phyloP scores from a whole-genome alignment of 352 stramenopile genomes.

The Phytopythium cucurbitacearum region DNA sequence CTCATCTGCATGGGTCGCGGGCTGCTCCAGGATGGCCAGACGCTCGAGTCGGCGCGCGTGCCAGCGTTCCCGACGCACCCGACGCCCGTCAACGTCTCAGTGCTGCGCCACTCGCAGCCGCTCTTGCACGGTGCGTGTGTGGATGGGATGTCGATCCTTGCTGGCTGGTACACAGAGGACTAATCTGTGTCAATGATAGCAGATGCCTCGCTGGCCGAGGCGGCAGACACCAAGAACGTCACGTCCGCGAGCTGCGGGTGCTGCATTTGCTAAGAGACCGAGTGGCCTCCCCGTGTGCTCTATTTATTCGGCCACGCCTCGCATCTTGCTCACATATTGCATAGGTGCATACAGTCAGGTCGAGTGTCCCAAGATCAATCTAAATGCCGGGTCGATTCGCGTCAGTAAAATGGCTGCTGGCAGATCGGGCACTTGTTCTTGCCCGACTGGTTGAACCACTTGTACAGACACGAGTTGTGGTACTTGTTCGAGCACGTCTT shows the following conservation, averaged over 20 bases:
- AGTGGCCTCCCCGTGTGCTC: neutral
- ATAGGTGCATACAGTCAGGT: neutral
- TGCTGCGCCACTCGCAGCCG: slow-evolving; percentile 44
- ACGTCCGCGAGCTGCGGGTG: slow-evolving; percentile 59
- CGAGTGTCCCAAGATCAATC: neutral
- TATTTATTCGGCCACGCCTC: slow-evolving; percentile 6
- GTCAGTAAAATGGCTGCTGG: slow-evolving; percentile 85
- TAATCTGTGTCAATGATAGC: slow-evolving; percentile 10
- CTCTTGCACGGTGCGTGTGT: slow-evolving; percentile 20
- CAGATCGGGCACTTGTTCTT: slow-evolving; percentile 94
- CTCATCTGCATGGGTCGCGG: slow-evolving; percentile 95
- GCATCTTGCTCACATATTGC: slow-evolving; percentile 19
- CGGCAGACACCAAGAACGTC: slow-evolving; percentile 26
- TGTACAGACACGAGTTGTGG: slow-evolving; percentile 92
- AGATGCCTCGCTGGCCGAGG: slow-evolving; percentile 17
- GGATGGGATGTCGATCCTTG: neutral
- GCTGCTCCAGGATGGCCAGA: slow-evolving; percentile 88
- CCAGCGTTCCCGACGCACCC: slow-evolving; percentile 92
- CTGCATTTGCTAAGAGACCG: slow-evolving; percentile 35
- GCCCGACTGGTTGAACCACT: slow-evolving; percentile 92
- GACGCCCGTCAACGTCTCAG: slow-evolving; percentile 93
- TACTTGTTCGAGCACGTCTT: slow-evolving; percentile 93
- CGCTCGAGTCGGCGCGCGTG: slow-evolving; percentile 75
- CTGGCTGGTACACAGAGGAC: neutral
- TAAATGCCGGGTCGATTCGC: neutral